Base-by-base conservation (phyloP, 1,284 basidiomycete species). In the Rhodotorula sp. region DNA sequence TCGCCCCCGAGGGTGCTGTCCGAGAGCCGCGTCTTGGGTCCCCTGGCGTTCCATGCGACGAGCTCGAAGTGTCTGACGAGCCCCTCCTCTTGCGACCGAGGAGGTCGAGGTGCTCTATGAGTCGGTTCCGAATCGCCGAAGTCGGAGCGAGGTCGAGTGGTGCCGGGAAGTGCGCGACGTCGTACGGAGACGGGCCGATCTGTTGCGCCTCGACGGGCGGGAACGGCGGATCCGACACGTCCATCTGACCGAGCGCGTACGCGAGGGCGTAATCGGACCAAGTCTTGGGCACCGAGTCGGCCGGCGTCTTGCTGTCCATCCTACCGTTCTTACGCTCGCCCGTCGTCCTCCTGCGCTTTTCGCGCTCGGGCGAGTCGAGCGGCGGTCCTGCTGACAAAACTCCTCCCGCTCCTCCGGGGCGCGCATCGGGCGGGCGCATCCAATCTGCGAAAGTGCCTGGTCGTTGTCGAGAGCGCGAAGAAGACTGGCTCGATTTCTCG, bases 51-150 rank as follows among this genome's bases (percentile, higher is more conserved):
- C 34, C 20, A 23, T 34, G 34, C 34, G 58, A 58, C 18, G 31
- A 12, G 23, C 39, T 34, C 34, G 8, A n/a, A 23, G 23, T 52
- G n/a, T 52, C 21, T n/a, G 51, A 10, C n/a, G 51, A 52, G 4
- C 14, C 3, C 21, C 51, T 8, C 12, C 51, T 21, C 12, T 52
- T 52, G 12, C 51, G 51, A 47, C 70, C 70, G 49, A 73, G 75
- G 31, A 76, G 47, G 58, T 75, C 78, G 48, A 79, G 73, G 14
- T 71, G 58, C 26, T 76, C 72, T 65, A 79, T 47, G n/a, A 75
- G 70, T 16, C 76, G 62, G 51, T 78, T 75, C 8, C 79, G 77
- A 12, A 68, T 59, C 26, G 66, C 59, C 0, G 70, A 62, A 34
- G 65, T 12, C 26, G 54, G 49, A 3, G 70, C 68, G 4, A 62